Conservation (phyloP, 2,329 filamentous ascomycete genomes). For the Zymoseptoria passerinii region DNA sequence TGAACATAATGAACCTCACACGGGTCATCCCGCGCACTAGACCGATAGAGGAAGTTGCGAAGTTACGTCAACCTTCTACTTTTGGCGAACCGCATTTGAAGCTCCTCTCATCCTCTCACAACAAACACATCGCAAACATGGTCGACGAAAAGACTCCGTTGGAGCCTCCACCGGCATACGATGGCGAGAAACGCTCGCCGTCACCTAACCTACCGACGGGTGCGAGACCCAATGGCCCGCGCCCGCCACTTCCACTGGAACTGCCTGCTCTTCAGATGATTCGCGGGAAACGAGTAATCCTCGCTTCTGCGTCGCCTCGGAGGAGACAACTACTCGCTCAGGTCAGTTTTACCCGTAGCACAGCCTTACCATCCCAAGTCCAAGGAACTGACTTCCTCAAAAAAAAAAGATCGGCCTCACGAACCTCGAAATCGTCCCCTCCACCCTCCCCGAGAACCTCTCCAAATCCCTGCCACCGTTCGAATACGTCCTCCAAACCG, state of each 20-base stretch:
- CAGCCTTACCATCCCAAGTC: background rate
- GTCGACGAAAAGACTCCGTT: slow-evolving; percentile 29
- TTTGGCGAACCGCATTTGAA: background rate
- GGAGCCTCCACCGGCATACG: slow-evolving; percentile 40
- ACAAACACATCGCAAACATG: slow-evolving; percentile 11
- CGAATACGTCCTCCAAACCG: slow-evolving; percentile 86
- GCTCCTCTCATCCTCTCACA: background rate
- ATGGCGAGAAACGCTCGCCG: slow-evolving; percentile 10
- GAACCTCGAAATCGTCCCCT: slow-evolving; percentile 77
- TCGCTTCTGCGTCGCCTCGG: slow-evolving; percentile 83
- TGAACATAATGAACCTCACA: background rate
- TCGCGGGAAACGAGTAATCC: slow-evolving; percentile 70
- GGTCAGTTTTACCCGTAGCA: slow-evolving; percentile 34
- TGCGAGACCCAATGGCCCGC: slow-evolving; percentile 26
- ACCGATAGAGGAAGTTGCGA: background rate
- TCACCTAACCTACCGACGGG: background rate
- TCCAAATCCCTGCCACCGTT: slow-evolving; percentile 71
- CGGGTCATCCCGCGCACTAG: background rate
- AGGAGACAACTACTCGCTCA: slow-evolving; percentile 72
- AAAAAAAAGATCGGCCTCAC: slow-evolving; percentile 64
- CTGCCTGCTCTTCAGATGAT: slow-evolving; percentile 72
- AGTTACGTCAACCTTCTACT: background rate
- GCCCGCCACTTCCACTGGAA: slow-evolving; percentile 59
- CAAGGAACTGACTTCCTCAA: background rate
- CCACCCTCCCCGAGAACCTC: slow-evolving; percentile 74